phyloP scores from a whole-genome alignment of 441 rosid genomes.

The Flueggea neowawraea region DNA sequence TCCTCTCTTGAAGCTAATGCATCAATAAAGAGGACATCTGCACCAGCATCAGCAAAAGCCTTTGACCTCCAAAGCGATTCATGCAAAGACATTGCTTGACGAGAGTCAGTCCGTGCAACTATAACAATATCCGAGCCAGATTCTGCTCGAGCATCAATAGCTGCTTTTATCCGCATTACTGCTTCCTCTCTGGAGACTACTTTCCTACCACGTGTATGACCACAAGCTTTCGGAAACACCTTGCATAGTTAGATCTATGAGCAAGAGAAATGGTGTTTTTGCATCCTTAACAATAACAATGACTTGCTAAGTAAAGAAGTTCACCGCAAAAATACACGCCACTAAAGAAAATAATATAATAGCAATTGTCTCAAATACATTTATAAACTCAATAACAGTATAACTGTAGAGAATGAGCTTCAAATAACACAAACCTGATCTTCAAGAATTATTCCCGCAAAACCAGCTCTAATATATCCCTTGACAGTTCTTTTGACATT shows the following conservation, averaged over 20 bases:
- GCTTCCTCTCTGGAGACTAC: conserved; percentile 93
- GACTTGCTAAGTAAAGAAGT: too few species aligned
- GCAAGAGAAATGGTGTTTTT: conserved; percentile 8
- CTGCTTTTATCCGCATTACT: conserved; percentile 78
- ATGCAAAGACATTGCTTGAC: conserved; percentile 77
- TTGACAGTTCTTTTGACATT: conserved; percentile 88
- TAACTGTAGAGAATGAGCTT: neutral
- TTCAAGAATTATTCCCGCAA: conserved; percentile 85
- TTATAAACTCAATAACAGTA: neutral
- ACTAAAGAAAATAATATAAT: neutral
- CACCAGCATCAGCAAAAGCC: conserved; percentile 94
- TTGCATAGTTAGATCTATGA: conserved; percentile 24
- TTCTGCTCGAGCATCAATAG: conserved; percentile 83
- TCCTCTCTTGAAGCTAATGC: conserved; percentile 86
- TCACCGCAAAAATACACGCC: too few species aligned
- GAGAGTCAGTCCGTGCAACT: conserved; percentile 79
- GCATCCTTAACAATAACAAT: neutral
- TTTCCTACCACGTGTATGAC: conserved; percentile 55
- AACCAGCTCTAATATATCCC: conserved; percentile 83
- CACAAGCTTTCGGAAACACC: conserved; percentile 86
- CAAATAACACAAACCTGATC: conserved; percentile 56
- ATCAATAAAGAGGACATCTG: conserved; percentile 82
- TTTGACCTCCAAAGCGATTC: conserved; percentile 83
- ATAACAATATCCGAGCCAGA: conserved; percentile 75
- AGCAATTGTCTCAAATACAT: neutral